Percentiles rank a stretch among this genome's conserved stretches.
Evolutionary conservation across 106 monocot genomes (phyloP).

Genomic region (Acorus gramineus): DNA sequence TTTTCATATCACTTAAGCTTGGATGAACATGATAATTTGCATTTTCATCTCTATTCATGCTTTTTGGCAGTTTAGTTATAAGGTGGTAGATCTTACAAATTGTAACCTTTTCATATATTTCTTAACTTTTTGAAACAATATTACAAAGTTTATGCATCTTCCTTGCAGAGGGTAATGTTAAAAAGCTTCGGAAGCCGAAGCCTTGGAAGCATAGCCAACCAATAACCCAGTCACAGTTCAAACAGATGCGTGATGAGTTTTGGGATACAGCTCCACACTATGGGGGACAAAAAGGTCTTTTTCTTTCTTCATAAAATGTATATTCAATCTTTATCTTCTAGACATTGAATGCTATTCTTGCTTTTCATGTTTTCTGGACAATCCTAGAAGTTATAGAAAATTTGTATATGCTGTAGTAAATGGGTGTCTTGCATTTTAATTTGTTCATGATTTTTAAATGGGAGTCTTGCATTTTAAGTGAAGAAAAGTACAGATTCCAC

Average conservation of each 20-base stretch:
- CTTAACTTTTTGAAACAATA: not conserved
- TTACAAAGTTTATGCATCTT: not conserved
- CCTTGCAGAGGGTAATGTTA: constrained; percentile 24
- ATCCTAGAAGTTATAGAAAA: too few species aligned
- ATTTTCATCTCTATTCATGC: too few species aligned
- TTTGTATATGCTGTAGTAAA: too few species aligned
- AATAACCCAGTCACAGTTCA: constrained; percentile 55
- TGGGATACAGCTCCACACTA: constrained; percentile 87
- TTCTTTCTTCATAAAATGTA: not conserved
- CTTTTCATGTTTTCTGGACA: too few species aligned
- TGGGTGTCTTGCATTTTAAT: too few species aligned
- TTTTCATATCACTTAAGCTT: too few species aligned
- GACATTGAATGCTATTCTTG: too few species aligned
- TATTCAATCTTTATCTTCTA: not conserved
- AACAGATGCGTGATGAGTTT: constrained; percentile 69
- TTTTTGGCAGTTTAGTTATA: not conserved
- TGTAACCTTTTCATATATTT: not conserved
- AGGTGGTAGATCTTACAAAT: not conserved
- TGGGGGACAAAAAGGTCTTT: constrained; percentile 75
- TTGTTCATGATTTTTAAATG: too few species aligned
- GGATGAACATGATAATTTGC: too few species aligned
- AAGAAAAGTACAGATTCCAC: too few species aligned
- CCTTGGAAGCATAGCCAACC: constrained; percentile 66
- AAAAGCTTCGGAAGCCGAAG: constrained; percentile 65
- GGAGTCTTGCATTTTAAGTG: too few species aligned